Evolutionary conservation across 2,329 filamentous ascomycete species (phyloP), one percentile per base, ranked within the genome.

Genomic region (Colletotrichum caudatum): DNA sequence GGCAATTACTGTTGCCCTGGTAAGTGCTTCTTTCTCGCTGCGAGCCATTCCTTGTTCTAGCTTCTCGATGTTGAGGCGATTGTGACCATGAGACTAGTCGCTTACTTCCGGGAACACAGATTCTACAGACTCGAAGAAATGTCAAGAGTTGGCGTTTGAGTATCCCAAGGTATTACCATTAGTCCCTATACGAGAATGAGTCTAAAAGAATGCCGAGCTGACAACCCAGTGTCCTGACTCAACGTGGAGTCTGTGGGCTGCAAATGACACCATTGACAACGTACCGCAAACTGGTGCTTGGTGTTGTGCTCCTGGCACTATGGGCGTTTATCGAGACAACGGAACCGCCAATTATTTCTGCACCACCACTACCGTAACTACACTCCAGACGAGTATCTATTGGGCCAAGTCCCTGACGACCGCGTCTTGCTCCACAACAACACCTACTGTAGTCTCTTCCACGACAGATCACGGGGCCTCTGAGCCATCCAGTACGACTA

Each of bases 1-100:
- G 58, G 58, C 18, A 61, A 61, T 6, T 61, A 61, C 12, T 61
- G 58, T 14, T 61, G 58, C 6, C 58, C 58, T 35, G 44, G 58
- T 61, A 5, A n/a, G 58, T 50, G 58, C 48, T 37, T 29, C 11
- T 11, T 16, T n/a, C 5, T 4, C 1, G 20, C 14, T 16, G 6
- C 16, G 9, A 1, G 18, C 8, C 12, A 6, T 29, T 5, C 29
- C 14, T 29, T 29, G 26, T 9, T 5, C 35, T 9, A 35, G 35
- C 35, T 5, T 29, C n/a, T 39, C 11, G 20, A 8, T 26, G 5
- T n/a, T 1, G 33, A 39, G 12, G 18, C 33, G 5, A 23, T 23
- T 26, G 18, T 18, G 26, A n/a, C 7, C 11, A 8, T 14, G 18
- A 18, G 4, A 20, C 5, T 7, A 4, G 11, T 26, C 8, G 41